phyloP scores from a whole-genome alignment of 192 early-diverging fungal species.

The Entophlyctis helioformis region DNA sequence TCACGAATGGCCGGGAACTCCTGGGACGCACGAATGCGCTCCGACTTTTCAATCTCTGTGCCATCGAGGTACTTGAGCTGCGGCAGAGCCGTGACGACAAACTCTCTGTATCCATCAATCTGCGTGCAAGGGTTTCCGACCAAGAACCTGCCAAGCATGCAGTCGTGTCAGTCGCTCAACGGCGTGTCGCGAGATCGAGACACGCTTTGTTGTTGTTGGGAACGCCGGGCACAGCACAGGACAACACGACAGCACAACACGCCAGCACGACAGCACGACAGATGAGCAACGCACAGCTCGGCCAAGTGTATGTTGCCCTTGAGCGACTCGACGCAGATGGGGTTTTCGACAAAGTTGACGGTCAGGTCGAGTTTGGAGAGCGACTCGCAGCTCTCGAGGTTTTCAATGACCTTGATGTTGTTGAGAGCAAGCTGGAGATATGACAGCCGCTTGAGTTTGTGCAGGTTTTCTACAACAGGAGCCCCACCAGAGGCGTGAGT shows the following conservation, averaged over 20 bases:
- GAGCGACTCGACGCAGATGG: constrained; percentile 28
- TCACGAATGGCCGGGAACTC: constrained; percentile 17
- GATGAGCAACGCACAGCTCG: constrained; percentile 25
- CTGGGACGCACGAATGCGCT: constrained; percentile 36
- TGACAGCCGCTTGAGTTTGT: constrained; percentile 40
- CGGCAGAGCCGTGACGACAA: constrained; percentile 37
- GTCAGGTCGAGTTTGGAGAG: constrained; percentile 45
- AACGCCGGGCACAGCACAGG: too few species aligned
- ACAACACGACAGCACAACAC: too few species aligned
- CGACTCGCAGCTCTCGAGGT: constrained; percentile 43
- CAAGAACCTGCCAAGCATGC: constrained; percentile 19
- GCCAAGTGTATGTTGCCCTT: constrained; percentile 21
- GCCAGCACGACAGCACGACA: neutral
- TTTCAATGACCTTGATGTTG: constrained; percentile 43
- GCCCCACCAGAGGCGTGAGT: too few species aligned
- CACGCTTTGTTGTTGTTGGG: too few species aligned
- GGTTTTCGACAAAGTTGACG: constrained; percentile 46
- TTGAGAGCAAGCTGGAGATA: constrained; percentile 50
- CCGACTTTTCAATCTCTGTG: constrained; percentile 38
- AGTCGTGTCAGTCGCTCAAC: too few species aligned
- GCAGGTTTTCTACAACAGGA: constrained; percentile 29
- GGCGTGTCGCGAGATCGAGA: too few species aligned
- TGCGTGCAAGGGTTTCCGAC: constrained; percentile 41
- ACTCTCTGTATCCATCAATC: constrained; percentile 36
- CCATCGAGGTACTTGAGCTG: constrained; percentile 43